phyloP scores from a whole-genome alignment of 2,329 filamentous ascomycete species.

The Neocatenulostroma microsporum region DNA sequence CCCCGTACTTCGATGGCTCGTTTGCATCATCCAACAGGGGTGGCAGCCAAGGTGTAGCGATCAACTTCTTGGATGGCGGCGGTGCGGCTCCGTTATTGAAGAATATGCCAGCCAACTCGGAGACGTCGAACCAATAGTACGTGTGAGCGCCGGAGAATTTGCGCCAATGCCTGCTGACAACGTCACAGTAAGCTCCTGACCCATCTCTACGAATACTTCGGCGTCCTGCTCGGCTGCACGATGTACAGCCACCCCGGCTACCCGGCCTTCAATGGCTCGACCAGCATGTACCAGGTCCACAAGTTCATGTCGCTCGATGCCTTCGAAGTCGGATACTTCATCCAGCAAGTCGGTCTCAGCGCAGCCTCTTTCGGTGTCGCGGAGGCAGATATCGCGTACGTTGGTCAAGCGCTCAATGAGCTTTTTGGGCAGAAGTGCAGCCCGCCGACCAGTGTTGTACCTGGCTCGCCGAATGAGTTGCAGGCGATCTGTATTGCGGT shows the following conservation, averaged over 20 bases:
- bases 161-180: conserved; percentile 5
- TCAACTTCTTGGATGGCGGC: conserved; percentile 57
- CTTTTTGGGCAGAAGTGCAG: conserved; percentile 49
- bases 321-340: conserved; percentile 51
- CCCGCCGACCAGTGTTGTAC: conserved; percentile 40
- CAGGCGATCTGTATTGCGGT: conserved; percentile 51
- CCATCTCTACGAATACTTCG: conserved; percentile 57
- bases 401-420: conserved; percentile 43
- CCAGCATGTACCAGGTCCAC: conserved; percentile 48
- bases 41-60: conserved; percentile 36
- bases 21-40: conserved; percentile 49
- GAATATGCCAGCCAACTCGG: conserved; percentile 48
- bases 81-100: conserved; percentile 48
- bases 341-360: conserved; percentile 50
- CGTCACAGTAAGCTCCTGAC: conserved; percentile 47
- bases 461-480: conserved; percentile 39
- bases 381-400: conserved; percentile 43
- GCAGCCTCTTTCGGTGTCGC: conserved; percentile 53
- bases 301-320: conserved; percentile 50
- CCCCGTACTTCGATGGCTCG: conserved; percentile 52
- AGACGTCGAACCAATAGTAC: conserved; percentile 50
- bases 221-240: conserved; percentile 50
- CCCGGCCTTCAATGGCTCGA: conserved; percentile 41
- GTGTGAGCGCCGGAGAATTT: conserved; percentile 9
- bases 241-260: conserved; percentile 44